Conservation (phyloP, 495 filamentous ascomycete species). For the Penicillium nucicola region DNA sequence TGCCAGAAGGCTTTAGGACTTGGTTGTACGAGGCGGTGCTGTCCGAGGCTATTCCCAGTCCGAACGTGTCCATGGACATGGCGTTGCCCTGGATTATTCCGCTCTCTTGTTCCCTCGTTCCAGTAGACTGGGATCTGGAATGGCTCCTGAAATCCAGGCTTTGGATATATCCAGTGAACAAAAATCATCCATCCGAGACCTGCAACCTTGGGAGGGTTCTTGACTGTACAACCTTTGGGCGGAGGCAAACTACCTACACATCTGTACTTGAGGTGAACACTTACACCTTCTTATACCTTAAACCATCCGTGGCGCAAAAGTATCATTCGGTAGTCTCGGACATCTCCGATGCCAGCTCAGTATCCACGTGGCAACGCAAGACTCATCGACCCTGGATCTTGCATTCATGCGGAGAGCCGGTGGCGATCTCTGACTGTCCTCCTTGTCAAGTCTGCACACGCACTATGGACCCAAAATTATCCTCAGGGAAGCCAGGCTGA, state of each 20-base stretch:
- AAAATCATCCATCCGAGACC: not conserved
- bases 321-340: not conserved
- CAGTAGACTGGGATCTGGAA: conserved; percentile 7
- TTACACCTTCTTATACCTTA: conserved; percentile 1
- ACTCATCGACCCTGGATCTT: not conserved
- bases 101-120: conserved; percentile 1
- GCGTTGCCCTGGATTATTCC: not conserved
- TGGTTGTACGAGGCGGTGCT: conserved; percentile 11
- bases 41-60: conserved; percentile 2
- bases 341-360: not conserved
- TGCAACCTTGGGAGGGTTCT: not conserved
- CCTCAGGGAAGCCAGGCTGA: not conserved
- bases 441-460: not conserved
- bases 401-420: not conserved
- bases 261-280: not conserved
- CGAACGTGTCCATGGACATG: conserved; percentile 1
- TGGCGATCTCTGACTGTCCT: not conserved
- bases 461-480: no score
- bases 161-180: not conserved
- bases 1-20: not conserved
- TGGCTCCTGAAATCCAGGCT: conserved; percentile 2
- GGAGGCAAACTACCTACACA: not conserved
- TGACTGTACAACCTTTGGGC: not conserved
- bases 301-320: not conserved
- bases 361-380: not conserved